Evolutionary conservation across 805 yeast genomes (phyloP).

Genomic region (Sungouiella blattae): DNA sequence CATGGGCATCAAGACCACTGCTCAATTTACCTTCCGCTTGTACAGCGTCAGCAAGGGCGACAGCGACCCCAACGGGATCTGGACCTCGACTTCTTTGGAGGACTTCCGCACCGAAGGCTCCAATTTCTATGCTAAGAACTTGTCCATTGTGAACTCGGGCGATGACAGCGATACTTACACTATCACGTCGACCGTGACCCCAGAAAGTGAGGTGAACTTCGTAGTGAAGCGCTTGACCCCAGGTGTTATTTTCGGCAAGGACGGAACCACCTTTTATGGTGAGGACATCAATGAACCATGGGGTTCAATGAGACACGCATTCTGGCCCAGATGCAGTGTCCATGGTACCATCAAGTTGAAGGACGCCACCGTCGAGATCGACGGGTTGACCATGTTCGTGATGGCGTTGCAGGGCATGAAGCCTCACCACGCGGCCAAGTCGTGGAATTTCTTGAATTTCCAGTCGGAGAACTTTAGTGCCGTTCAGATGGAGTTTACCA

Average conservation of each 20-base stretch:
- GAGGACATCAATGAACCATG: constrained; percentile 81
- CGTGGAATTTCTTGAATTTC: constrained; percentile 92
- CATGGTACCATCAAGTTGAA: constrained; percentile 58
- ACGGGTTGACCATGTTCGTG: constrained; percentile 73
- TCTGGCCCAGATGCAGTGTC: constrained; percentile 89
- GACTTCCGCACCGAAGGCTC: constrained; percentile 71
- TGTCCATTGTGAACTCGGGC: constrained; percentile 61
- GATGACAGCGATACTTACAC: constrained; percentile 41
- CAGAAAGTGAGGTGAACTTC: constrained; percentile 69
- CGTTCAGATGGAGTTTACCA: constrained; percentile 90
- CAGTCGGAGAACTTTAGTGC: constrained; percentile 74
- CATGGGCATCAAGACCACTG: constrained; percentile 82
- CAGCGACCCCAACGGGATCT: constrained; percentile 45
- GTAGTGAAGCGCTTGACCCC: constrained; percentile 58
- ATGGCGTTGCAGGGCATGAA: constrained; percentile 99
- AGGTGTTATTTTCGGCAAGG: constrained; percentile 86
- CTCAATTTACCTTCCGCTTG: constrained; percentile 89
- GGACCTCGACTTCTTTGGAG: constrained; percentile 91
- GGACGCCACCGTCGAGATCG: constrained; percentile 33
- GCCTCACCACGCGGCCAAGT: constrained; percentile 97
- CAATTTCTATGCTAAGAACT: constrained; percentile 73
- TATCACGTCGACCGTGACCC: constrained; percentile 62
- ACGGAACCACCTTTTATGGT: constrained; percentile 86
- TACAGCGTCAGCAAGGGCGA: constrained; percentile 49
- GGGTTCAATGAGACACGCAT: constrained; percentile 95